Base-by-base conservation (phyloP, 1,284 basidiomycete species). In the Ustanciosporium gigantosporum region DNA sequence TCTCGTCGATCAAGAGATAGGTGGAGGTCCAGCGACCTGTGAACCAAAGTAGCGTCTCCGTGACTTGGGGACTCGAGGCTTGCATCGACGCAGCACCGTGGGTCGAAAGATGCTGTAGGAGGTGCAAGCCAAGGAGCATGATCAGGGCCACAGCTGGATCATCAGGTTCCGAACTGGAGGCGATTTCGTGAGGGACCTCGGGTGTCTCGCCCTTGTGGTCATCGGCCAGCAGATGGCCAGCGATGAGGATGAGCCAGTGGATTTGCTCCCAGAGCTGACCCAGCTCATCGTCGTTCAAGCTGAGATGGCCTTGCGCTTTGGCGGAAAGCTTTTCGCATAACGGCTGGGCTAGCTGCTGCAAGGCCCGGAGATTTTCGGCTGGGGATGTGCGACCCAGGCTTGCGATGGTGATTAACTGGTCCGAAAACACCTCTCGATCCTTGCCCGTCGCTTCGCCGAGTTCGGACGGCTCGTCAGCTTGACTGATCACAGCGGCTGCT, bases 231-330 rank as follows among this genome's bases (percentile, higher is more conserved):
- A 71, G 40, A 22, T 74, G 66, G 1, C 65, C 74, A 3, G 49
- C 48, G 9, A 76, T 67, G 25, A 76, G 41, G 9, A 60, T 27
- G 17, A 72, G 46, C 74, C 72, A 74, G 38, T 76, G 72, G 8
- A 66, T 43, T 41, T 73, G 68, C 38, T 76, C 74, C 74, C 74
- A 76, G 3, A 38, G 34, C 41, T 60, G 64, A 3, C 64, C 68
- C 25, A 66, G 24, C 36, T 61, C 46, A 4, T 50, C 31, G 13
- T 47, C 42, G 17, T 32, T 31, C 16, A 50, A 31, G 11, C 27
- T 36, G 17, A 36, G 31, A 17, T 45, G 48, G 2, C 40, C 27
- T 22, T 62, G 49, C 7, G 59, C 57, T 23, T 64, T 52, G 16
- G 56, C 47, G 6, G 38, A 36, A 11, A 70, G 58, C 48, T 55